Evolutionary conservation across 2,329 filamentous ascomycete species (phyloP).

Genomic region (Aspergillus eucalypticola): DNA sequence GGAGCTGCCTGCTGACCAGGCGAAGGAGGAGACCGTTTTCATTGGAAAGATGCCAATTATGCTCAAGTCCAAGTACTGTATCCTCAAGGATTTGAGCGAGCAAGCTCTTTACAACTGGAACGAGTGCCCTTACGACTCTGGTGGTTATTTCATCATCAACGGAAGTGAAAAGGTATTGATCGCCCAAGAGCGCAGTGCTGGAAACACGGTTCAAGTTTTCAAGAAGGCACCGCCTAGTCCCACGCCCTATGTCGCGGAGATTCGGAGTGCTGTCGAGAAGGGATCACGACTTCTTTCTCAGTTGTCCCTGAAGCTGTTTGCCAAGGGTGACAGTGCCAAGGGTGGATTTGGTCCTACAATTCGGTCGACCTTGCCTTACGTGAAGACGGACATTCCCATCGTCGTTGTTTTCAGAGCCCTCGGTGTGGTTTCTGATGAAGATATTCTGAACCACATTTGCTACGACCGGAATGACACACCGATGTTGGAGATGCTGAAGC

Average conservation of each 20-base stretch:
- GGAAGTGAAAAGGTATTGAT: constrained; percentile 98
- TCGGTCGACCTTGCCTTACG: constrained; percentile 86
- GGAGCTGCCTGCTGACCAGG: constrained; percentile 49
- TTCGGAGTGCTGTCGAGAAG: constrained; percentile 93
- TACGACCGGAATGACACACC: constrained; percentile 93
- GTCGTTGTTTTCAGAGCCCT: constrained; percentile 94
- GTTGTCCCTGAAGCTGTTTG: constrained; percentile 84
- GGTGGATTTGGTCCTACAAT: constrained; percentile 85
- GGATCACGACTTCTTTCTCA: constrained; percentile 93
- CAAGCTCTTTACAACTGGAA: constrained; percentile 87
- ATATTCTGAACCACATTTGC: constrained; percentile 96
- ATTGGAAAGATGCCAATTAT: constrained; percentile 96
- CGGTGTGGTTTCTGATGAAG: constrained; percentile 94
- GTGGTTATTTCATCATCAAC: constrained; percentile 99
- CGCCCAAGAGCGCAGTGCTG: constrained; percentile 93
- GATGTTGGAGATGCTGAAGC: constrained; percentile 96
- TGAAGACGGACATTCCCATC: constrained; percentile 90
- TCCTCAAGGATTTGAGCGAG: constrained; percentile 78
- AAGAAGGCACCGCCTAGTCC: constrained; percentile 93
- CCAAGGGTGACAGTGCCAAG: constrained; percentile 77
- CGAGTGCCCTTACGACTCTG: constrained; percentile 97
- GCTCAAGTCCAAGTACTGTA: constrained; percentile 96
- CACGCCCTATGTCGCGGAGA: constrained; percentile 91
- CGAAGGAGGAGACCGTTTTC: constrained; percentile 73
- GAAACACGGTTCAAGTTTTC: constrained; percentile 99